phyloP scores from a whole-genome alignment of 345 rosid genomes.

The Noccaea bulbosa region DNA sequence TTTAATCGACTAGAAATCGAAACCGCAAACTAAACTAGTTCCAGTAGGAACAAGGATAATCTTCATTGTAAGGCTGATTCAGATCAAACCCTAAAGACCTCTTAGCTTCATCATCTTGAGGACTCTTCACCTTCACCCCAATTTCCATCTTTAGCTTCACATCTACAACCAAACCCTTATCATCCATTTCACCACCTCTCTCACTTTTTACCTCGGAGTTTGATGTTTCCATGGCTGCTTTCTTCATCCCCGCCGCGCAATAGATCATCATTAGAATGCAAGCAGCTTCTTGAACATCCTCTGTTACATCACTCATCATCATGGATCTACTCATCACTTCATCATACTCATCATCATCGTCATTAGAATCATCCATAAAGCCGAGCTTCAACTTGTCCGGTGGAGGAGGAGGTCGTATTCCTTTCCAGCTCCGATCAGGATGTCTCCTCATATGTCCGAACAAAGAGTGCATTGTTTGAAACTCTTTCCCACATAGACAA shows the following conservation, averaged over 20 bases:
- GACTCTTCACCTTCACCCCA: conserved; percentile 2
- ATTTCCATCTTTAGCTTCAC: conserved; percentile 33
- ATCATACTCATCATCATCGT: conserved; percentile 14
- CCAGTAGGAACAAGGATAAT: conserved; percentile 6
- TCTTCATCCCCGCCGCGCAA: not conserved
- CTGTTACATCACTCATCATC: conserved; percentile 12
- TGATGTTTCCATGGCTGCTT: not conserved
- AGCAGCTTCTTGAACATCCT: conserved; percentile 38
- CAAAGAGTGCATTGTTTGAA: conserved; percentile 51
- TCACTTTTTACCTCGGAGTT: conserved; percentile 34
- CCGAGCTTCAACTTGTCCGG: not conserved
- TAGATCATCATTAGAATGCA: conserved; percentile 31
- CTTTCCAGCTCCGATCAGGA: conserved; percentile 71
- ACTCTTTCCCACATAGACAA: conserved; percentile 48
- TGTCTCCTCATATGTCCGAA: conserved; percentile 92
- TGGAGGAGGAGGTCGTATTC: conserved; percentile 55
- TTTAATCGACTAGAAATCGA: not conserved
- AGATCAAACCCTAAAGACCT: conserved; percentile 41
- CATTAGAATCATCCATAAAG: not conserved
- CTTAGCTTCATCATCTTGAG: conserved; percentile 24
- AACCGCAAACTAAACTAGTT: conserved; percentile 7
- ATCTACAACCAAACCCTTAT: conserved; percentile 30
- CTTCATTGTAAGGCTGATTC: conserved; percentile 33
- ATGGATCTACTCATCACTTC: conserved; percentile 30
- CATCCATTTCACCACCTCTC: conserved; percentile 13